Conservation (phyloP, 176 grass and related monocot species). For the Luzula sylvatica region DNA sequence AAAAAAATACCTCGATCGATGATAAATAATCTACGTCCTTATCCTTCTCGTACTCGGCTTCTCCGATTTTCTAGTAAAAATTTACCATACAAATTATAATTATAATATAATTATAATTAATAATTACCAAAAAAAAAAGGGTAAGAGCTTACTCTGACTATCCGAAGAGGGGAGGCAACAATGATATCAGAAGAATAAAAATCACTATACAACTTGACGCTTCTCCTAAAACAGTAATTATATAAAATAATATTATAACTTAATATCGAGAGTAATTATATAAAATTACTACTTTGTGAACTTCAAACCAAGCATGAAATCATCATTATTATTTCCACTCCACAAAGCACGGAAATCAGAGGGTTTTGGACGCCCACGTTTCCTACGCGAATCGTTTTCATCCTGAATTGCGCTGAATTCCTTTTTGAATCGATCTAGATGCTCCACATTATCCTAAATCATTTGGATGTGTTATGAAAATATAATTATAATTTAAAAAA, state of each 20-base stretch:
- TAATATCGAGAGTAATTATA: slow-evolving; percentile 3
- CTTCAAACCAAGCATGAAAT: slow-evolving; percentile 96
- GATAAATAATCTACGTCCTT: slow-evolving; percentile 89
- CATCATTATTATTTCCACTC: slow-evolving; percentile 65
- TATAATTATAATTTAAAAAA: neutral
- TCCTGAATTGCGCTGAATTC: slow-evolving; percentile 60
- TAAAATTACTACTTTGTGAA: slow-evolving; percentile 59
- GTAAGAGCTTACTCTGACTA: slow-evolving; percentile 50
- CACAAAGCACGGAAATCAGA: slow-evolving; percentile 60
- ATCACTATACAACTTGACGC: slow-evolving; percentile 78
- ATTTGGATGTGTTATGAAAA: slow-evolving; percentile 5
- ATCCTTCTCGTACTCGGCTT: slow-evolving; percentile 56
- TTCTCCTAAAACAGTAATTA: slow-evolving; percentile 59
- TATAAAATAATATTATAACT: slow-evolving; percentile 11
- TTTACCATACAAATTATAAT: neutral
- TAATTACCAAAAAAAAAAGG: neutral
- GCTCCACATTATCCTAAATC: slow-evolving; percentile 43
- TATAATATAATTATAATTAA: neutral
- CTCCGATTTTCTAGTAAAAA: slow-evolving; percentile 66
- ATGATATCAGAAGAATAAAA: slow-evolving; percentile 96
- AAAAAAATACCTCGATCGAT: slow-evolving; percentile 84
- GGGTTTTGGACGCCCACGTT: slow-evolving; percentile 52
- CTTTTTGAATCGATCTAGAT: slow-evolving; percentile 51
- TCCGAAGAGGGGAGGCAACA: slow-evolving; percentile 89
- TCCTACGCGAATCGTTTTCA: slow-evolving; percentile 31